Conservation (phyloP, 306 rosid genomes). For the Prinsepia uniflora region DNA sequence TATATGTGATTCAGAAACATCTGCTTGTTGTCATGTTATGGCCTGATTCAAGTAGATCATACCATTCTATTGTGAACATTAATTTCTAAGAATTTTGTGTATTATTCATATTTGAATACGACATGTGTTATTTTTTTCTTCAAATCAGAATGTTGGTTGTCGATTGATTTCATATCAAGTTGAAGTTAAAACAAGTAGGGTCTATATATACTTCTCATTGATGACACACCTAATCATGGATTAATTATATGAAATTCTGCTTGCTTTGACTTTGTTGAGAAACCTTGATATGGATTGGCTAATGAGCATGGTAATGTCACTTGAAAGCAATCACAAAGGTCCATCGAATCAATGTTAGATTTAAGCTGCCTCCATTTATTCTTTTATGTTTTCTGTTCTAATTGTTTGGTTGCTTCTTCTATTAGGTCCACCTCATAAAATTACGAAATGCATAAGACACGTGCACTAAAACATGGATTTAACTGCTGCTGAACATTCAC, state of each 20-base stretch:
- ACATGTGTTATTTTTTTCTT: not conserved
- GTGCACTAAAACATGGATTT: not conserved
- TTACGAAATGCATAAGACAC: not conserved
- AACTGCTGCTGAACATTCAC: not conserved
- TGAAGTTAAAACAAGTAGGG: not conserved
- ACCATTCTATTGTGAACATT: not conserved
- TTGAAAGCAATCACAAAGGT: not conserved
- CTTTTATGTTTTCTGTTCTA: not conserved
- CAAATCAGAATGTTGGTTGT: not conserved
- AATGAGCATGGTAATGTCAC: not conserved
- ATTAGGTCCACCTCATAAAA: not conserved
- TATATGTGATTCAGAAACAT: not conserved
- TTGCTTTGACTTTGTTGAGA: not conserved
- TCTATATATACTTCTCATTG: not conserved
- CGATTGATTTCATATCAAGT: not conserved
- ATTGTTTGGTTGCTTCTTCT: not conserved
- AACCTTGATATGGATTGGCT: not conserved
- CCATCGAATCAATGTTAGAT: not conserved
- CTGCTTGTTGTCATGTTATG: conserved; percentile 1
- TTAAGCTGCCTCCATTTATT: not conserved
- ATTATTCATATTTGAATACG: not conserved
- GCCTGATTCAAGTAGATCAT: not conserved
- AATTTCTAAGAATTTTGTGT: not conserved
- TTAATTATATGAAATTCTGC: not conserved
- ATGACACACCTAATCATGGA: not conserved